Base-by-base conservation (phyloP, 306 rosid genomes). In the Acacia crassicarpa region DNA sequence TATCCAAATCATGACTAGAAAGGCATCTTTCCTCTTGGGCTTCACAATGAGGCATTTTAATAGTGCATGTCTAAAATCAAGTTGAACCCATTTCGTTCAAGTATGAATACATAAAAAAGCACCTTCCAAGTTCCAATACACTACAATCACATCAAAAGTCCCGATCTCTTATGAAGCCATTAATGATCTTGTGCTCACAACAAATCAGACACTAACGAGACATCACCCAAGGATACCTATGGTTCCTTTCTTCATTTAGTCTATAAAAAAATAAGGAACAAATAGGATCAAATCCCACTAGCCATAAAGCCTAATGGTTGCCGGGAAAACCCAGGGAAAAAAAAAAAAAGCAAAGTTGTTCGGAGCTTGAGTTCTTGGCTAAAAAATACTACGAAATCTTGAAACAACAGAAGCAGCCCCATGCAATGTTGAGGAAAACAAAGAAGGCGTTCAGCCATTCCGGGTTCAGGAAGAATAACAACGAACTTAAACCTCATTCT, bases 151-250 rank as follows among this genome's bases (percentile, higher is more conserved):
- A 80, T 54, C 53, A 45, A 72, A 40, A 69, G 12, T 46, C 63
- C 35, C 56, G 77, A 61, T 49, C 85, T 53, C 67, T 32, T 58
- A 68, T 16, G 72, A 83, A 78, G 67, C 32, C 77, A 41, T 77
- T 22, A 48, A 77, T 5, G 19, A 40, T 40, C 81, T 81, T 51
- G 49, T 74, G 67, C 11, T 71, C 71, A 81, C 58, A 81, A 46
- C 81, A 84, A 75, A 58, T 25, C 86, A 72, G 49, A 80, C 79
- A 80, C 46, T 62, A 67, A 61, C 81, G 81, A 53, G 71, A 84
- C 48, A n/a, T 19, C 72, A 68, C n/a, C n/a, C 49, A 73, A 43
- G 77, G 45, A 70, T 22, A 68, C 9, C 74, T 17, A 1, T 16
- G 22, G 38, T 61, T 48, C 22, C 15, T n/a, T 43, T 43, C 43